Conservation (phyloP, 257 asterid genomes). For the Schizonepeta tenuifolia region DNA sequence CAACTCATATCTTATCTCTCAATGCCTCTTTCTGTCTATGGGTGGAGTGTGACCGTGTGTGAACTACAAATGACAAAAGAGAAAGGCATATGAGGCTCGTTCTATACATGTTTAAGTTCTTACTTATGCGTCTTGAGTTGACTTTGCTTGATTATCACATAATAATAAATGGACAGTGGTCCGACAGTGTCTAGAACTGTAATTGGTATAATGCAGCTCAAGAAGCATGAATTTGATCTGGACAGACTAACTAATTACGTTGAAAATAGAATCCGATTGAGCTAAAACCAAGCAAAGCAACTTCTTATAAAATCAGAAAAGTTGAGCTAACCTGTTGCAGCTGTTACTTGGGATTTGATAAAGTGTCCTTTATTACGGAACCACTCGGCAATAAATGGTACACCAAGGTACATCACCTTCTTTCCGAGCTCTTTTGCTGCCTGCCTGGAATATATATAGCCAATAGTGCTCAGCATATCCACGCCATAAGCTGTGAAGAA, state of each 20-base stretch:
- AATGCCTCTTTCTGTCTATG: neutral
- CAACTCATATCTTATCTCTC: neutral
- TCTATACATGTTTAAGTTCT: neutral
- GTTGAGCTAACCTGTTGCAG: constrained; percentile 81
- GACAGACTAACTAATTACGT: no score
- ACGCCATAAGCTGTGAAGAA: constrained; percentile 88
- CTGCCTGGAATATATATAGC: constrained; percentile 93
- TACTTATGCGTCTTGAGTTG: constrained; percentile 5
- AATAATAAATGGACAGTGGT: neutral
- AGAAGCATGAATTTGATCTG: constrained; percentile 21
- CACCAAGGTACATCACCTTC: constrained; percentile 91
- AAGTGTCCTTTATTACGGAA: constrained; percentile 97
- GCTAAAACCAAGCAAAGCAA: constrained; percentile 8
- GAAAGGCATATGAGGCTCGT: constrained; percentile 19
- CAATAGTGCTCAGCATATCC: constrained; percentile 97
- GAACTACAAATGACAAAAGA: constrained; percentile 5
- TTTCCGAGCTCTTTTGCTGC: constrained; percentile 98
- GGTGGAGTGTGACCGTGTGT: neutral
- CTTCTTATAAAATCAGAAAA: constrained; percentile 5
- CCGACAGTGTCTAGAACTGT: constrained; percentile 3
- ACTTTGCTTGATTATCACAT: constrained; percentile 9
- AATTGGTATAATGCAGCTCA: constrained; percentile 19
- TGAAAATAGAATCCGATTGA: no score
- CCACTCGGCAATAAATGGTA: constrained; percentile 98
- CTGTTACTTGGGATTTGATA: constrained; percentile 98